A percentile compares a stretch with the other conserved stretches of the same genome.
Conservation (phyloP, 164 flowering plant genomes). For the Tetracentron sinense region DNA sequence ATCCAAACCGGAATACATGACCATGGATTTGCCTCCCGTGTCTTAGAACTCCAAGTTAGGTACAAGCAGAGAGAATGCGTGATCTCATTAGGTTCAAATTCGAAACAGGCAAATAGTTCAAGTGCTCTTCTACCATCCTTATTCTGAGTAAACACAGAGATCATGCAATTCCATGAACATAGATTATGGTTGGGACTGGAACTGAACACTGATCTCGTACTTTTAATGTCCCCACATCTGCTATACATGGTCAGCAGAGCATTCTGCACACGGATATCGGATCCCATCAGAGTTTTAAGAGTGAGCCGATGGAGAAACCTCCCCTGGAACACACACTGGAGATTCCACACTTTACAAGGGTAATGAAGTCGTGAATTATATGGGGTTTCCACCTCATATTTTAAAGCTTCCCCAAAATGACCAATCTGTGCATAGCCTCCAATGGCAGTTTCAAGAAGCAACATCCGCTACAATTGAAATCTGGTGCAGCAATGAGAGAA, state of each 20-base stretch:
- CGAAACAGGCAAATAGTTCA: conserved; percentile 26
- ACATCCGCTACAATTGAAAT: conserved; percentile 23
- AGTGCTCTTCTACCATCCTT: conserved; percentile 26
- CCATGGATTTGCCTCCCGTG: conserved; percentile 38
- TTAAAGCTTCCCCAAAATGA: conserved; percentile 23
- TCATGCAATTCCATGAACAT: conserved; percentile 44
- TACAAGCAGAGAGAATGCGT: conserved; percentile 36
- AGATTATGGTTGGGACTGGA: conserved; percentile 17
- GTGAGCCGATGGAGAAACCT: conserved; percentile 25
- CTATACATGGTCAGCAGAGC: conserved; percentile 34
- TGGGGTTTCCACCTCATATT: conserved; percentile 18
- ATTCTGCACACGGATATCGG: conserved; percentile 29
- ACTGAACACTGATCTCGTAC: conserved; percentile 27
- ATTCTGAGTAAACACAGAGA: conserved; percentile 37
- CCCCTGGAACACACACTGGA: conserved; percentile 18
- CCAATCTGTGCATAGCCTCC: conserved; percentile 28
- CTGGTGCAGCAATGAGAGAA: conserved; percentile 26
- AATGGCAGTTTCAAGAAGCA: conserved; percentile 37
- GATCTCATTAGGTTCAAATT: conserved; percentile 33
- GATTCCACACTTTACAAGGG: conserved; percentile 31
- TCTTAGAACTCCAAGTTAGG: conserved; percentile 29
- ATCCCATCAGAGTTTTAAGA: conserved; percentile 20
- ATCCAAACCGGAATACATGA: conserved; percentile 8
- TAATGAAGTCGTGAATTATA: conserved; percentile 23
- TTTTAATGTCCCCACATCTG: conserved; percentile 23